Evolutionary conservation across 129 eudicot species (phyloP).

Genomic region (Centaurea solstitialis): DNA sequence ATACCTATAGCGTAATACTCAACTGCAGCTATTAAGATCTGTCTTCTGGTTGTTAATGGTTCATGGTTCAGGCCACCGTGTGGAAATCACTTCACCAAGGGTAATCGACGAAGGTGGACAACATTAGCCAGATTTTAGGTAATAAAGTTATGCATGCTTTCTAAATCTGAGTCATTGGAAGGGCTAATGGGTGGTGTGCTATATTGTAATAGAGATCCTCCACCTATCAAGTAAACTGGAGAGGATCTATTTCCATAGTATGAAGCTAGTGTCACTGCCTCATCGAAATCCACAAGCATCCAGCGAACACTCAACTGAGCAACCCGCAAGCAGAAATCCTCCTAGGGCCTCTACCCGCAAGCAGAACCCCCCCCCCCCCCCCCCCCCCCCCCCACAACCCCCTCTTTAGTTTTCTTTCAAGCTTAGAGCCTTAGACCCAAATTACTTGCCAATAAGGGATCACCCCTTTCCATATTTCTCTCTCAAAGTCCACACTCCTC

Average conservation of each 20-base stretch:
- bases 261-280: background rate
- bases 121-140: background rate
- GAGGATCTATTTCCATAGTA: background rate
- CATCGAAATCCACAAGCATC: background rate
- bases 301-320: too few species aligned
- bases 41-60: background rate
- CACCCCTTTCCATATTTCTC: too few species aligned
- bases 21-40: background rate
- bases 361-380: too few species aligned
- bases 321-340: background rate
- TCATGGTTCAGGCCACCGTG: background rate
- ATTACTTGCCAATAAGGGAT: too few species aligned
- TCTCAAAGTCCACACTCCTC: too few species aligned
- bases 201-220: background rate
- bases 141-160: background rate
- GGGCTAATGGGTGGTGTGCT: background rate
- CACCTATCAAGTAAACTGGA: background rate
- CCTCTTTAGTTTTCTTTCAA: too few species aligned
- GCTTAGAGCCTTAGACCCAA: too few species aligned
- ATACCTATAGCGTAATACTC: background rate
- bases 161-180: background rate
- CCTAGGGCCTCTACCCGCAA: background rate
- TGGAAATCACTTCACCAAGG: background rate
- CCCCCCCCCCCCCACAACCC: too few species aligned
- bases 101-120: too few species aligned